These are phyloP conservation scores for Arctostaphylos glauca DNA, from an alignment of 148 eudicot species.

Conservation along the genomic window DNA sequence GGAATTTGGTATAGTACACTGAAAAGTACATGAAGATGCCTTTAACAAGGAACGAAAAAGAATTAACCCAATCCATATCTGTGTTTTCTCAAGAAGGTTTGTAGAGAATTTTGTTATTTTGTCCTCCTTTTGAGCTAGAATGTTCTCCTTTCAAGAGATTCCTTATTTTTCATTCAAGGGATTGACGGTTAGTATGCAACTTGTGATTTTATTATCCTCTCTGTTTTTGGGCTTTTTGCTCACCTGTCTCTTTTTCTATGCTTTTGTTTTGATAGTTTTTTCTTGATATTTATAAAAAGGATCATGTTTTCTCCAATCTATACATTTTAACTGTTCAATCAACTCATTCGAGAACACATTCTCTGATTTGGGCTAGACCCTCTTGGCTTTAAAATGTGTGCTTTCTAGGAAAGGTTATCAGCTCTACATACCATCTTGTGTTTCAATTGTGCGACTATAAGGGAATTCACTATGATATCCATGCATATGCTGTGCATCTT, in stretches of 20 bases:
- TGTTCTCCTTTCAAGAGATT: background rate
- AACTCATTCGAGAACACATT: background rate
- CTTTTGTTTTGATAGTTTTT: background rate
- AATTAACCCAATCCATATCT: background rate
- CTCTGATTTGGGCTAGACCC: background rate
- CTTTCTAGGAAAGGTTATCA: background rate
- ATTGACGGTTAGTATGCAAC: background rate
- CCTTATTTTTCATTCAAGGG: background rate
- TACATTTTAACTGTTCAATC: background rate
- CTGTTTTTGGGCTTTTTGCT: background rate
- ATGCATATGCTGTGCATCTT: background rate
- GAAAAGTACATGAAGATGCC: background rate
- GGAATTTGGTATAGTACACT: background rate
- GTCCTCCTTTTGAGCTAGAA: background rate
- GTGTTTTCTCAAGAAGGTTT: background rate
- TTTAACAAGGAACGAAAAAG: background rate
- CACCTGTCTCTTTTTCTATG: background rate
- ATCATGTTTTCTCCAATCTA: conserved; percentile 3
- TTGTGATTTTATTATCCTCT: background rate
- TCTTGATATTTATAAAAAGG: background rate
- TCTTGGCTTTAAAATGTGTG: background rate
- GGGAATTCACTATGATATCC: background rate
- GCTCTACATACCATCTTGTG: background rate
- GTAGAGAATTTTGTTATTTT: background rate
- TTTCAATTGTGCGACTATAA: background rate